Percentiles rank a stretch among this genome's conserved stretches.
Evolutionary conservation across 805 yeast species (phyloP).

Genomic region (Cyberlindnera galapagoensis): DNA sequence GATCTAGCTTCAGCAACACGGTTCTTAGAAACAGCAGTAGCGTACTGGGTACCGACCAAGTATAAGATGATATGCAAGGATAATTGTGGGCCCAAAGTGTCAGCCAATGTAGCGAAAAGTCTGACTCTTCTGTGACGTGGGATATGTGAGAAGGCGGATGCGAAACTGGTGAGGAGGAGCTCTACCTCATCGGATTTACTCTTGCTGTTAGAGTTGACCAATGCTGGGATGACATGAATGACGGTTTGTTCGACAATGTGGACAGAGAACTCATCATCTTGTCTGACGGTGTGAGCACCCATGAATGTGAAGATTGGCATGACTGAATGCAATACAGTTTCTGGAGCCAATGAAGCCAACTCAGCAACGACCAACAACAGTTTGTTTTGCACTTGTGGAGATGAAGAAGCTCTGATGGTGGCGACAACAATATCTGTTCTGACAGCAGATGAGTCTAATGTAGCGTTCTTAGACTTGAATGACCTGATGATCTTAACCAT

Average conservation of each 20-base stretch:
- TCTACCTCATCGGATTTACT: conserved; percentile 63
- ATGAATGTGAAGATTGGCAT: conserved; percentile 99
- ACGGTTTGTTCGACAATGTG: conserved; percentile 92
- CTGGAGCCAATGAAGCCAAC: conserved; percentile 84
- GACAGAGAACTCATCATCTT: conserved; percentile 92
- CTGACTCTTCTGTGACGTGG: conserved; percentile 94
- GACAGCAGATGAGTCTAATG: conserved; percentile 55
- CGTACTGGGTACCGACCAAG: conserved; percentile 75
- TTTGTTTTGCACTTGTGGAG: conserved; percentile 94
- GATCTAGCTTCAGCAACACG: conserved; percentile 62
- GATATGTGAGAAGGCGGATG: conserved; percentile 91
- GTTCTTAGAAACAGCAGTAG: conserved; percentile 44
- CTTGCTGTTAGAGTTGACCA: conserved; percentile 42
- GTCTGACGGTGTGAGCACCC: conserved; percentile 97
- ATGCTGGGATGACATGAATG: conserved; percentile 83
- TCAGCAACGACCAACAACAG: conserved; percentile 79
- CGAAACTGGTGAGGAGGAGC: conserved; percentile 79
- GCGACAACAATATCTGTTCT: conserved; percentile 90
- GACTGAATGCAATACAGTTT: conserved; percentile 85
- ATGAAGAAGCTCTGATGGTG: conserved; percentile 79
- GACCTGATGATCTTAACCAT: conserved; percentile 63
- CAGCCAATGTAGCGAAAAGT: conserved; percentile 70
- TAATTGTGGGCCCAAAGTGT: conserved; percentile 60
- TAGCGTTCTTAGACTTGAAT: conserved; percentile 35
- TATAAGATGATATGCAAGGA: conserved; percentile 70